phyloP scores from a whole-genome alignment of 148 eudicot species.

The Amaranthus cruentus region DNA sequence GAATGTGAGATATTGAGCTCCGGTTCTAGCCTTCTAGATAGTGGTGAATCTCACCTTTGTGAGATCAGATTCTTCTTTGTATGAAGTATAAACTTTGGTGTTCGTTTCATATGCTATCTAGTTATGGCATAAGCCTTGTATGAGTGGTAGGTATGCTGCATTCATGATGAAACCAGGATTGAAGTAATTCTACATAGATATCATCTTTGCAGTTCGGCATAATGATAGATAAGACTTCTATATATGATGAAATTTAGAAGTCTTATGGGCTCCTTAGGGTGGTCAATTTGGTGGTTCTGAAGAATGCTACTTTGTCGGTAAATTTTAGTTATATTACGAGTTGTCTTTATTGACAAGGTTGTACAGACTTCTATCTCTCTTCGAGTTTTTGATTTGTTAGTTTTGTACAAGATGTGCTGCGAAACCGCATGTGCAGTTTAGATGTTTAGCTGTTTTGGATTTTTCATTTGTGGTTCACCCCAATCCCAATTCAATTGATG shows the following conservation, averaged over 20 bases:
- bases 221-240: not conserved
- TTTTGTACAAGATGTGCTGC: not conserved
- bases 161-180: no score
- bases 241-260: not conserved
- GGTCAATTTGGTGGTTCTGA: not conserved
- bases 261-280: not conserved
- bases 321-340: no score
- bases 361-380: not conserved
- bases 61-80: no score
- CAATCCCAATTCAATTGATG: not conserved
- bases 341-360: not conserved
- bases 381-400: not conserved
- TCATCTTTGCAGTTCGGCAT: no score
- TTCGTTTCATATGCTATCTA: no score
- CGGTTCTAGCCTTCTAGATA: no score
- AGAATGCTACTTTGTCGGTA: not conserved
- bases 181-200: no score
- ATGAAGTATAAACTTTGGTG: no score
- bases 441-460: not conserved
- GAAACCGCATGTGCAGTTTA: not conserved
- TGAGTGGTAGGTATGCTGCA: no score
- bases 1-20: no score
- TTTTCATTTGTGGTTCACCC: not conserved
- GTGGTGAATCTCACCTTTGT: no score
- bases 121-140: no score